These are phyloP conservation scores for Pichia sp. DNA, from an alignment of 1,139 yeast species.

Conservation along the genomic window DNA sequence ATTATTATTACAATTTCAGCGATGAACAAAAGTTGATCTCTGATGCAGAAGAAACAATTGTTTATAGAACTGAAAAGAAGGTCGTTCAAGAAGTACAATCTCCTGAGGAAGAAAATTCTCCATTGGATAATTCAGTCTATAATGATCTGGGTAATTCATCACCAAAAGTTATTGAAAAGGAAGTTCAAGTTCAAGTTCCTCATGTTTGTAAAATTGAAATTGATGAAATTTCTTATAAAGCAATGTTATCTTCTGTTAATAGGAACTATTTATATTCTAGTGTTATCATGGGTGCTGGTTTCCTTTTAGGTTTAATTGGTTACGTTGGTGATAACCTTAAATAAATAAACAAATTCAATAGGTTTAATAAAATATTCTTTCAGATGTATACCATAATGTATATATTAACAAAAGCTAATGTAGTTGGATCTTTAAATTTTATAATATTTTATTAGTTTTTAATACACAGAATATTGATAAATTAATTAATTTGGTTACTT, in stretches of 20 bases:
- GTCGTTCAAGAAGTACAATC: conserved; percentile 15
- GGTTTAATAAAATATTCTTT: background rate
- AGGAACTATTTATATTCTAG: conserved; percentile 34
- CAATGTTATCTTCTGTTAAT: conserved; percentile 32
- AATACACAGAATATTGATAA: background rate
- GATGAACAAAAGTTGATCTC: conserved; percentile 23
- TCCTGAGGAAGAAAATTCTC: conserved; percentile 31
- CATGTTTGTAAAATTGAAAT: conserved; percentile 24
- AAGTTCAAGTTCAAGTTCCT: conserved; percentile 33
- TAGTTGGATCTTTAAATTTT: background rate
- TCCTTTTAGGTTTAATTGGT: conserved; percentile 41
- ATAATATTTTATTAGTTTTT: background rate
- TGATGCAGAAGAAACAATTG: conserved; percentile 13
- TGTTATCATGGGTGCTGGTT: conserved; percentile 38
- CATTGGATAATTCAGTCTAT: conserved; percentile 47
- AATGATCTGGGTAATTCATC: conserved; percentile 36
- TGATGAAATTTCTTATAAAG: conserved; percentile 25
- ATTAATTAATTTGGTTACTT: background rate
- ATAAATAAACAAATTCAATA: background rate
- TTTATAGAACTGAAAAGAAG: conserved; percentile 21
- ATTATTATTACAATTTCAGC: conserved; percentile 24
- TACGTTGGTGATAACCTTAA: conserved; percentile 40
- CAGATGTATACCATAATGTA: no score
- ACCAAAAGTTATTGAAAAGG: conserved; percentile 22
- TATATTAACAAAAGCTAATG: background rate